Evolutionary conservation across 805 yeast genomes (phyloP).

Genomic region (Metschnikowia peoriensis): DNA sequence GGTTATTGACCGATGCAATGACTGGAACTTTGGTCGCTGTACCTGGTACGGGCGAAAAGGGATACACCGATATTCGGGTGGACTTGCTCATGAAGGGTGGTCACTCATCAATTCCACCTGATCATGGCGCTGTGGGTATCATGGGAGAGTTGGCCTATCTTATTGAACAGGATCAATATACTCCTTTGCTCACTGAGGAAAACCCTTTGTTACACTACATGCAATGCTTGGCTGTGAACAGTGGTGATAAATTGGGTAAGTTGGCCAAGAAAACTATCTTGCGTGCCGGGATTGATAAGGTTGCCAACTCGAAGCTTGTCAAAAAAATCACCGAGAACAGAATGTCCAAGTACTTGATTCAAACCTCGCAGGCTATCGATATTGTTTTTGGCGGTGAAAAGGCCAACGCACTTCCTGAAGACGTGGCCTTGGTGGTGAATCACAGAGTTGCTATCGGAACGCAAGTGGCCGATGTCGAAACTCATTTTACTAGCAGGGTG

Average conservation of each 20-base stretch:
- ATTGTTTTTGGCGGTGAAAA: slow-evolving; percentile 38
- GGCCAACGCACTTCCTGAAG: slow-evolving; percentile 41
- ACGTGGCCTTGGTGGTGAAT: slow-evolving; percentile 28
- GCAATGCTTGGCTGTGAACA: slow-evolving; percentile 63
- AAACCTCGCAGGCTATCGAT: slow-evolving; percentile 36
- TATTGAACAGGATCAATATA: slow-evolving; percentile 58
- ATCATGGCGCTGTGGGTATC: slow-evolving; percentile 77
- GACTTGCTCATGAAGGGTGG: slow-evolving; percentile 67
- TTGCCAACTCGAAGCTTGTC: slow-evolving; percentile 30
- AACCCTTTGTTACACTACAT: slow-evolving; percentile 61
- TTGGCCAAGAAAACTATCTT: slow-evolving; percentile 30
- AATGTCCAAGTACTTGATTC: slow-evolving; percentile 27
- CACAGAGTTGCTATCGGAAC: slow-evolving; percentile 37
- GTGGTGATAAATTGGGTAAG: slow-evolving; percentile 24
- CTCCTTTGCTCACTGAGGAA: slow-evolving; percentile 42
- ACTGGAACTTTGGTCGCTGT: slow-evolving; percentile 14
- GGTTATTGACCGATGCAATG: slow-evolving; percentile 9
- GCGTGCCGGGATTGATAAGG: slow-evolving; percentile 35
- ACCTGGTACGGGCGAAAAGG: slow-evolving; percentile 20
- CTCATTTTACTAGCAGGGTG: slow-evolving; percentile 30
- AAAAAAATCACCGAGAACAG: slow-evolving; percentile 18
- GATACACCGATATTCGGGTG: slow-evolving; percentile 15
- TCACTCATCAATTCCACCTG: slow-evolving; percentile 79
- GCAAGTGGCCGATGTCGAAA: slow-evolving; percentile 21
- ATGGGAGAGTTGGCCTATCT: slow-evolving; percentile 54